A percentile compares a stretch with the other conserved stretches of the same genome.
These are phyloP conservation scores for Salvia hispanica DNA, from an alignment of 257 asterid species.

Conservation along the genomic window DNA sequence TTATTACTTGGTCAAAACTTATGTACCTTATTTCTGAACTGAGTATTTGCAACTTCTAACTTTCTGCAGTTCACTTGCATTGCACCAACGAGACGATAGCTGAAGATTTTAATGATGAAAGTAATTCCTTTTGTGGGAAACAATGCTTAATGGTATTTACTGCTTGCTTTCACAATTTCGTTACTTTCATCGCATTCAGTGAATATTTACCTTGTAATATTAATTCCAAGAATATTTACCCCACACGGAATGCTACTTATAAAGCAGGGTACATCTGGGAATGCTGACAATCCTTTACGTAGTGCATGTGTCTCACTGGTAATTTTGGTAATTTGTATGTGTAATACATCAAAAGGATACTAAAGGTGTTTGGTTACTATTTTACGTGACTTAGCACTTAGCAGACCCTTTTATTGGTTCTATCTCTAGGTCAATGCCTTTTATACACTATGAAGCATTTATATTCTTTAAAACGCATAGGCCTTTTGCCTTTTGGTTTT, in stretches of 20 bases:
- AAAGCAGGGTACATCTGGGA: neutral
- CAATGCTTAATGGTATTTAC: slow-evolving; percentile 70
- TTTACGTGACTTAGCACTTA: neutral
- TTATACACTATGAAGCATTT: neutral
- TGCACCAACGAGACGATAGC: slow-evolving; percentile 50
- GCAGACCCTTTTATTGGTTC: neutral
- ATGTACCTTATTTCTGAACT: slow-evolving; percentile 19
- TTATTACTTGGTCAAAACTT: slow-evolving; percentile 5
- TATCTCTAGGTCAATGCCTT: slow-evolving; percentile 14
- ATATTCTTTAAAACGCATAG: slow-evolving; percentile 19
- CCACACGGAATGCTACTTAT: slow-evolving; percentile 5
- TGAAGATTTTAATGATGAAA: slow-evolving; percentile 44
- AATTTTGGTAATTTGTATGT: slow-evolving; percentile 6
- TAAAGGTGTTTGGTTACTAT: neutral
- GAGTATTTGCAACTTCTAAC: slow-evolving; percentile 23
- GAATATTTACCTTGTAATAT: slow-evolving; percentile 5
- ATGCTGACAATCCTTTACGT: neutral
- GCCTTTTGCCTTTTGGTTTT: neutral
- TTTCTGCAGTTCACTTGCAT: slow-evolving; percentile 68
- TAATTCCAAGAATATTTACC: neutral
- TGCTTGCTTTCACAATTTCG: slow-evolving; percentile 24
- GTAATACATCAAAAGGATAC: slow-evolving; percentile 1
- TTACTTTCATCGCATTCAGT: slow-evolving; percentile 4
- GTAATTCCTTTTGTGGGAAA: slow-evolving; percentile 67
- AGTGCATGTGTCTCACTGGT: slow-evolving; percentile 1